These are phyloP conservation scores for Platanthera guangdongensis DNA, from an alignment of 106 monocot species.

Conservation along the genomic window DNA sequence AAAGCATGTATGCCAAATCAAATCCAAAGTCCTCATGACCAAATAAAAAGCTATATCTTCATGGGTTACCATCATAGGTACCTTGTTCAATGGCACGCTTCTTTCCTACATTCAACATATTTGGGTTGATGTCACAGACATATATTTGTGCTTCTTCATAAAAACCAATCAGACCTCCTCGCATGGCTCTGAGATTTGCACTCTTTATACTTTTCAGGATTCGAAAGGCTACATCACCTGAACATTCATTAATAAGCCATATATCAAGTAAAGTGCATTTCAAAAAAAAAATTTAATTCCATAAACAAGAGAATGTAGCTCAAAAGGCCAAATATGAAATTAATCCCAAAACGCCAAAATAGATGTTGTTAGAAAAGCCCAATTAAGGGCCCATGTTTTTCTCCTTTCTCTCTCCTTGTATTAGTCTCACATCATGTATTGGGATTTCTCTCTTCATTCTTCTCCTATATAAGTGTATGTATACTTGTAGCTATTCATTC, in stretches of 20 bases:
- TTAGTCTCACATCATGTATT: too few species aligned
- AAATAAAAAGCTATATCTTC: not conserved
- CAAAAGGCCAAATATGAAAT: not conserved
- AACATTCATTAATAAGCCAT: slow-evolving; percentile 4
- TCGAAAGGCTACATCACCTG: slow-evolving; percentile 92
- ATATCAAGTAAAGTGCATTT: not conserved
- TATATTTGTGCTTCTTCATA: slow-evolving; percentile 72
- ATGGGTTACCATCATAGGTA: slow-evolving; percentile 6
- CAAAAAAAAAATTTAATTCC: not conserved
- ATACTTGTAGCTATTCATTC: too few species aligned
- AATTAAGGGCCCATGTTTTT: too few species aligned
- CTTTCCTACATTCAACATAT: slow-evolving; percentile 89
- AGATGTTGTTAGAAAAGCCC: too few species aligned
- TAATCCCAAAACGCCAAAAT: too few species aligned
- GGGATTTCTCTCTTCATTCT: too few species aligned
- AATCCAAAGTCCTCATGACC: not conserved
- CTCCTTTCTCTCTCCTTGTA: too few species aligned
- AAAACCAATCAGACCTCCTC: slow-evolving; percentile 28
- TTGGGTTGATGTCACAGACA: slow-evolving; percentile 85
- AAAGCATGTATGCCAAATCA: not conserved
- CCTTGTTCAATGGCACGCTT: slow-evolving; percentile 80
- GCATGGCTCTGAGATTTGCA: slow-evolving; percentile 51
- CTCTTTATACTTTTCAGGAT: slow-evolving; percentile 67
- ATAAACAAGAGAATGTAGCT: not conserved
- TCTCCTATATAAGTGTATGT: too few species aligned